Conservation (phyloP, 225 moss, liverwort and hornwort species). For the Sphagnum tenellum region DNA sequence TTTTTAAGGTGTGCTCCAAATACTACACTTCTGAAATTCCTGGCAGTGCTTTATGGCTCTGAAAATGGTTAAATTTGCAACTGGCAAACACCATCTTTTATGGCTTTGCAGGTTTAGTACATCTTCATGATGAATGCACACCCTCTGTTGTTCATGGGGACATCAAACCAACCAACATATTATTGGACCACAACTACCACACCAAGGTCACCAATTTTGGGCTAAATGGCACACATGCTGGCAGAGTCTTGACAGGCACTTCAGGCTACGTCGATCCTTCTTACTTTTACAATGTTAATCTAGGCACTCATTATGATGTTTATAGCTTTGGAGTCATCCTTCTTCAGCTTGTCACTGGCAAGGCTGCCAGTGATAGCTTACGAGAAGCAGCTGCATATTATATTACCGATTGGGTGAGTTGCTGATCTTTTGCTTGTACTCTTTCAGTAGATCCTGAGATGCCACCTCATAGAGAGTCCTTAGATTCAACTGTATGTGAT, state of each 20-base stretch:
- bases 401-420: constrained; percentile 61
- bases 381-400: constrained; percentile 38
- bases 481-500: too few relatives aligned
- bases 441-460: too few relatives aligned
- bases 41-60: too few relatives aligned
- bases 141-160: constrained; percentile 60
- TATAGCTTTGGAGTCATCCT: constrained; percentile 81
- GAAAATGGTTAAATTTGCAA: too few relatives aligned
- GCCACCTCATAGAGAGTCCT: too few relatives aligned
- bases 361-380: constrained; percentile 60
- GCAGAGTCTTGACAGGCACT: constrained; percentile 58
- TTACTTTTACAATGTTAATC: constrained; percentile 32
- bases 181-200: constrained; percentile 40
- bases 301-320: constrained; percentile 52
- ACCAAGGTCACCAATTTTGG: constrained; percentile 64
- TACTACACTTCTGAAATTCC: too few relatives aligned
- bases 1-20: too few relatives aligned
- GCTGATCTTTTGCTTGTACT: too few relatives aligned
- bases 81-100: too few relatives aligned
- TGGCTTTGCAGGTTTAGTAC: constrained; percentile 30
- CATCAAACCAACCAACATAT: constrained; percentile 61
- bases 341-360: constrained; percentile 67
- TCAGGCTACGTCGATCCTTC: constrained; percentile 74
- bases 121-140: constrained; percentile 56
- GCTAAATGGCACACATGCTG: constrained; percentile 47